A percentile compares a stretch with the other conserved stretches of the same genome.
Evolutionary conservation across 1,139 yeast genomes (phyloP).

Genomic region (Scheffersomyces illinoinensis): DNA sequence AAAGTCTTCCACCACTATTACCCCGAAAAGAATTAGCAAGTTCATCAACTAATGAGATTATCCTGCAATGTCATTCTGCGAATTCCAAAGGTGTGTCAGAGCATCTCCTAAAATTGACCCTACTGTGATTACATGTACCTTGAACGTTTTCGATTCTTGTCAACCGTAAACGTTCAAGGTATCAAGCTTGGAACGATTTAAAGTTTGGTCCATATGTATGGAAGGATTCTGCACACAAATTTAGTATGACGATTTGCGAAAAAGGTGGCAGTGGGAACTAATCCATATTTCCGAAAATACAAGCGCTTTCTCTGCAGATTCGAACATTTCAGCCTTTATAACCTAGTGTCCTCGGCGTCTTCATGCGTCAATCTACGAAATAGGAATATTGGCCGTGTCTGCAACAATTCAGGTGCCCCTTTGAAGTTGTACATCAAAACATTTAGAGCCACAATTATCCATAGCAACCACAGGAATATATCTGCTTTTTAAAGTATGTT

Average conservation of each 20-base stretch:
- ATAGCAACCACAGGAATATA: not conserved
- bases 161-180: no score
- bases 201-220: not conserved
- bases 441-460: not conserved
- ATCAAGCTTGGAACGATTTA: not conserved
- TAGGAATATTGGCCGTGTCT: no score
- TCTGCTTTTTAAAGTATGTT: not conserved
- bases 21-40: not conserved
- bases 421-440: not conserved
- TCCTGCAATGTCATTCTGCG: no score
- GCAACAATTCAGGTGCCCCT: not conserved
- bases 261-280: not conserved
- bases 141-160: not conserved
- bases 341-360: not conserved
- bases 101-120: not conserved
- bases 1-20: not conserved
- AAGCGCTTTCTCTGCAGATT: not conserved
- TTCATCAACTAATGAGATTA: not conserved
- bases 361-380: no score
- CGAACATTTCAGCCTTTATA: not conserved
- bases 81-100: not conserved
- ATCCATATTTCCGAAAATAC: not conserved
- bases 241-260: not conserved
- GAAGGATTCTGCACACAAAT: slow-evolving; percentile 1
- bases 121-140: not conserved